Evolutionary conservation across 2,329 filamentous ascomycete species (phyloP).

Genomic region (Colletotrichum australisinense): DNA sequence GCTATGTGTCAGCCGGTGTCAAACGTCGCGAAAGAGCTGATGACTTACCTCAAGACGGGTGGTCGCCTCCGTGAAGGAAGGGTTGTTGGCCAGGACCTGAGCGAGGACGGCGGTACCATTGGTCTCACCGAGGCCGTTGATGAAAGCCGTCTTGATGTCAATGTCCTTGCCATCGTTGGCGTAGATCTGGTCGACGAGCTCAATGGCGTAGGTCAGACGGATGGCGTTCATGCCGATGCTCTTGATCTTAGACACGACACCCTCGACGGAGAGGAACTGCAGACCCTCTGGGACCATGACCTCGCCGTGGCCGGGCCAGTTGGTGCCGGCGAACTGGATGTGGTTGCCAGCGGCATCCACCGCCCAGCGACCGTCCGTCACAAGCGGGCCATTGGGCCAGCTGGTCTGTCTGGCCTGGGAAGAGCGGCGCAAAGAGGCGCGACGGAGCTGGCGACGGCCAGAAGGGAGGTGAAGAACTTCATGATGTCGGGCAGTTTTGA

Average conservation of each 20-base stretch:
- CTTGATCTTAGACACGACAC: conserved; percentile 67
- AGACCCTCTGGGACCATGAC: conserved; percentile 75
- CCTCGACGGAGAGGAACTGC: conserved; percentile 68
- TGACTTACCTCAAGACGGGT: conserved; percentile 61
- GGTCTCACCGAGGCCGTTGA: conserved; percentile 56
- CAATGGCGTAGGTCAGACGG: conserved; percentile 71
- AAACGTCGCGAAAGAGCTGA: not conserved
- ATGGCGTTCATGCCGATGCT: conserved; percentile 72
- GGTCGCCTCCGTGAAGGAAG: conserved; percentile 63
- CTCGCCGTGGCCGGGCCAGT: conserved; percentile 72
- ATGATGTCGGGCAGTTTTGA: conserved; percentile 14
- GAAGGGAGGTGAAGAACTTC: conserved; percentile 36
- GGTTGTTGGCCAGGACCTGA: conserved; percentile 67
- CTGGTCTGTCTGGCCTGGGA: conserved; percentile 30
- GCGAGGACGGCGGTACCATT: conserved; percentile 64
- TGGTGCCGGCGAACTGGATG: conserved; percentile 65
- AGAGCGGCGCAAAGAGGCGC: conserved; percentile 21
- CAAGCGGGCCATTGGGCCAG: conserved; percentile 58
- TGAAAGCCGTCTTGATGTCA: conserved; percentile 57
- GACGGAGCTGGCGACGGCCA: conserved; percentile 34
- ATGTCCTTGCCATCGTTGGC: conserved; percentile 59
- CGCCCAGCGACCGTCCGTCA: conserved; percentile 54
- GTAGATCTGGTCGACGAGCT: conserved; percentile 72
- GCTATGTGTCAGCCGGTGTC: not conserved
- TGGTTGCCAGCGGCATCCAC: conserved; percentile 53